These are phyloP conservation scores for Spatholobus suberectus DNA, from an alignment of 306 rosid genomes.

Conservation along the genomic window DNA sequence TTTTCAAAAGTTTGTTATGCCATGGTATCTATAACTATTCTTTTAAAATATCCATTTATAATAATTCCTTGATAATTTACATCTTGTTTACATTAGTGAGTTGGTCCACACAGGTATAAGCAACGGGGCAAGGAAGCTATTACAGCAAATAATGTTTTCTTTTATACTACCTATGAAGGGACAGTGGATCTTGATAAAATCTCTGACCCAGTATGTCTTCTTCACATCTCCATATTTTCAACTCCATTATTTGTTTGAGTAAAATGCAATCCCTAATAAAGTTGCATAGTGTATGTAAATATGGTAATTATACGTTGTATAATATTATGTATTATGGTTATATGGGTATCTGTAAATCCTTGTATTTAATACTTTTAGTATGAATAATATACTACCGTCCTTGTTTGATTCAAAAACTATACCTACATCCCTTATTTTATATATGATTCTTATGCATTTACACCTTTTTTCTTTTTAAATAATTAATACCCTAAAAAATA, in stretches of 20 bases:
- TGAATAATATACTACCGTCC: background rate
- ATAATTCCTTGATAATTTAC: conserved; percentile 26
- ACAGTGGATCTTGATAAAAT: conserved; percentile 98
- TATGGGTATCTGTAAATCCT: background rate
- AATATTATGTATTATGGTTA: background rate
- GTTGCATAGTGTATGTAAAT: background rate
- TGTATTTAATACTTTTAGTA: background rate
- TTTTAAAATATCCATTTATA: conserved; percentile 32
- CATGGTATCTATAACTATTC: conserved; percentile 16
- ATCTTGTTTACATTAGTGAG: conserved; percentile 31
- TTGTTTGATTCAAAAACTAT: background rate
- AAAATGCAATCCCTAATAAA: conserved; percentile 13
- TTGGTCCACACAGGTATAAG: conserved; percentile 75
- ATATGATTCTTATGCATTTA: background rate
- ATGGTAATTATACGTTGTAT: background rate
- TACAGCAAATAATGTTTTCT: conserved; percentile 90
- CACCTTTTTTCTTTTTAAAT: background rate
- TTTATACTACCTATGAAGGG: conserved; percentile 96
- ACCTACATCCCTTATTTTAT: background rate
- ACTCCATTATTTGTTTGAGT: conserved; percentile 27
- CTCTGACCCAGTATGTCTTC: conserved; percentile 81
- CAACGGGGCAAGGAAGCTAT: conserved; percentile 98
- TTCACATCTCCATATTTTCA: conserved; percentile 41
- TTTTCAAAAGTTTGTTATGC: conserved; percentile 38
- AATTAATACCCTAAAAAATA: background rate